Conservation (phyloP, 345 rosid genomes). For the Pelargonium nanum region DNA sequence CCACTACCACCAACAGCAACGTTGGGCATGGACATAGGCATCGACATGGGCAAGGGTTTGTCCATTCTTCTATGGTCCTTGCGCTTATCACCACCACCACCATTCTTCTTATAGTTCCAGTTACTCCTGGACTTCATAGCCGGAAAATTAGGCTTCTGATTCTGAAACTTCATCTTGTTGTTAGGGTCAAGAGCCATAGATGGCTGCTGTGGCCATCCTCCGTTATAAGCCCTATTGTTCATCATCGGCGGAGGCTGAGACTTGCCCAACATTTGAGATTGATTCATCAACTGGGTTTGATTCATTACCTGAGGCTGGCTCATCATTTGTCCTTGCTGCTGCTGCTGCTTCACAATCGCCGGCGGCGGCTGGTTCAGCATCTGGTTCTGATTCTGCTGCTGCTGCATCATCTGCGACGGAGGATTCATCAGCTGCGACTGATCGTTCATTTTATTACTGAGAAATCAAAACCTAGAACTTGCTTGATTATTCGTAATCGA, state of each 20-base stretch:
- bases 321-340: conserved; percentile 21
- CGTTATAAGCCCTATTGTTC: conserved; percentile 38
- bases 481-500: background rate
- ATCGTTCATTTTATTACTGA: background rate
- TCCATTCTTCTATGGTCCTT: conserved; percentile 42
- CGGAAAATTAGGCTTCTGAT: background rate
- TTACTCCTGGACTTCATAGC: conserved; percentile 21
- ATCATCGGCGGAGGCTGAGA: conserved; percentile 26
- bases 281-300: conserved; percentile 27
- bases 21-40: background rate
- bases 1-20: background rate
- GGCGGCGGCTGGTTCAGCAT: conserved; percentile 33
- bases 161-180: conserved; percentile 27
- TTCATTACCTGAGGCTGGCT: conserved; percentile 30
- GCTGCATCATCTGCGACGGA: conserved; percentile 5
- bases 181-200: conserved; percentile 20
- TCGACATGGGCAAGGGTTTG: conserved; percentile 21
- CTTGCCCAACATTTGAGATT: conserved; percentile 31
- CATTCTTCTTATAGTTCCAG: conserved; percentile 76
- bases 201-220: conserved; percentile 19
- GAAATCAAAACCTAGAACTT: background rate
- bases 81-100: conserved; percentile 6
- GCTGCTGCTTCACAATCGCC: conserved; percentile 37
- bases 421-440: conserved; percentile 31
- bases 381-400: conserved; percentile 6